Conservation (phyloP, 805 yeast species). For the Cyberlindnera maritima region DNA sequence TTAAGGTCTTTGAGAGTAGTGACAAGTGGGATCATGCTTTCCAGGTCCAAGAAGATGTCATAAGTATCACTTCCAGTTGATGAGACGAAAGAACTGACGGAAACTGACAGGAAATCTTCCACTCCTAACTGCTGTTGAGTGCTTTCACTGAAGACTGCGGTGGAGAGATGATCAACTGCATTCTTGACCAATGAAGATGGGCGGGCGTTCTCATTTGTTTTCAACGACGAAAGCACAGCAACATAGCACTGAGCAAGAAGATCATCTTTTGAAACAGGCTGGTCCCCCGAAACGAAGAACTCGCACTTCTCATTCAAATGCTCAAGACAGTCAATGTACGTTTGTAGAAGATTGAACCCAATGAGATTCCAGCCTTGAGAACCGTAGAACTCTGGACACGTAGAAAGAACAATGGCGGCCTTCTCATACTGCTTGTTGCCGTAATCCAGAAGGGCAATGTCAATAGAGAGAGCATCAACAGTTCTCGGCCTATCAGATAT, state of each 20-base stretch:
- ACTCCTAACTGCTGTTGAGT: slow-evolving; percentile 3
- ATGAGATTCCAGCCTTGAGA: slow-evolving; percentile 73
- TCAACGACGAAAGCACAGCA: slow-evolving; percentile 5
- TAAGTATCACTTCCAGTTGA: slow-evolving; percentile 17
- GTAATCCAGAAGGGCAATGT: slow-evolving; percentile 70
- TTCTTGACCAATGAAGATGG: slow-evolving; percentile 5
- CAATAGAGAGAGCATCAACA: slow-evolving; percentile 72
- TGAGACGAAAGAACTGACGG: slow-evolving; percentile 5
- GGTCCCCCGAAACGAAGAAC: slow-evolving; percentile 12
- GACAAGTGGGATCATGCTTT: slow-evolving; percentile 4
- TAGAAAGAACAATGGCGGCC: slow-evolving; percentile 61
- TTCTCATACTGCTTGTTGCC: slow-evolving; percentile 52
- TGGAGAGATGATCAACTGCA: slow-evolving; percentile 8
- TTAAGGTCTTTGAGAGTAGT: slow-evolving; percentile 10
- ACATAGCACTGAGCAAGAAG: slow-evolving; percentile 9
- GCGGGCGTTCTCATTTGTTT: background rate
- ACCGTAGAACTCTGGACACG: slow-evolving; percentile 66
- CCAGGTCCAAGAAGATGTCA: slow-evolving; percentile 7
- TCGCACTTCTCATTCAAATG: slow-evolving; percentile 31
- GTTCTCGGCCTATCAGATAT: slow-evolving; percentile 56
- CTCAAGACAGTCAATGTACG: slow-evolving; percentile 68
- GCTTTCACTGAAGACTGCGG: too few species aligned
- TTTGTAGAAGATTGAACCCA: slow-evolving; percentile 61
- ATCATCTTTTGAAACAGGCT: background rate
- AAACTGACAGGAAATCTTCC: slow-evolving; percentile 11